Base-by-base conservation (phyloP, 1,284 basidiomycete genomes). In the Pyrrhoderma lamaoense region DNA sequence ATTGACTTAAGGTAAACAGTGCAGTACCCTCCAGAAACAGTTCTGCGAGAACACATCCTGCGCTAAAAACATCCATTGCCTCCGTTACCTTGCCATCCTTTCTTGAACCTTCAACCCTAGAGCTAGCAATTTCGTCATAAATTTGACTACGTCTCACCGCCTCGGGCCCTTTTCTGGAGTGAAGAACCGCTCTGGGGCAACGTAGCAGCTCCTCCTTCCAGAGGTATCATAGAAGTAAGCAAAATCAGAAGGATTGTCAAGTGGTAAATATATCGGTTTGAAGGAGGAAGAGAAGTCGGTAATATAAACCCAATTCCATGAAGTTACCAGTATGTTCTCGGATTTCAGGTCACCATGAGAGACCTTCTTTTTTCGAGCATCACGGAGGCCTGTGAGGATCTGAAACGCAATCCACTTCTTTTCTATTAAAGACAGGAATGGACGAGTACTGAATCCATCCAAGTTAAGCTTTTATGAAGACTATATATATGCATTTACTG, bases 381-480 rank as follows among this genome's bases (percentile, higher is more conserved):
- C 90, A 27, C 85, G 79, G 54, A 99, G 76, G 2, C 87, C 92
- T 25, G 80, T 86, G 47, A 99, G 72, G 1, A 99, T 74, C 66
- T 99, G 95, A 64, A 93, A 99, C 0, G 89, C 85, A 56, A 99
- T 92, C 96, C 96, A 99, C 63, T 93, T 92, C 77, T 99, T 99
- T 73, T 99, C 96, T 42, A 97, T 79, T 48, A 75, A 65, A 52
- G 84, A 87, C 45, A 99, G 74, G 69, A 99, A 99, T 0, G 96
- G 96, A 23, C 96, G 87, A 1, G 94, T 99, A 64, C 95, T 97
- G 14, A 40, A 7, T n/a, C 5, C 38, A 16, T 7, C 21, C 14
- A 7, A 40, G 21, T 22, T 16, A 37, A 37, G 35, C 9, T 18
- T 8, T 16, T 7, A 40, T 18, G 14, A 7, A 40, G 38, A 7